Conservation (phyloP, 495 filamentous ascomycete species). For the Xylaria bambusicola region DNA sequence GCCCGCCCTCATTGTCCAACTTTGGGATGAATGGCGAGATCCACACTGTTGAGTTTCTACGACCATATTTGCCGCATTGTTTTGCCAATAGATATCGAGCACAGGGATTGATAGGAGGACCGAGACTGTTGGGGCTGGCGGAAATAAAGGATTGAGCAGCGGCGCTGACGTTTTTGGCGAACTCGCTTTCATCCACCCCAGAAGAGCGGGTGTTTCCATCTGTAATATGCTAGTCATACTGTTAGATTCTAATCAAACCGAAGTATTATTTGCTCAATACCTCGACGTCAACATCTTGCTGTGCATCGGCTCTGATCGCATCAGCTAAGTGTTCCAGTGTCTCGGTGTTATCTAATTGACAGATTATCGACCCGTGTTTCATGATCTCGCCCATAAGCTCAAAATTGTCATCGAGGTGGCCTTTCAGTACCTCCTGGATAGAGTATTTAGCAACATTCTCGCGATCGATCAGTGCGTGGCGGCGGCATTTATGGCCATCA, state of each 20-base stretch:
- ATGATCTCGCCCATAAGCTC: constrained; percentile 20
- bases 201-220: background rate
- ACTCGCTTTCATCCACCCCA: constrained; percentile 12
- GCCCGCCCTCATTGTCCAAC: constrained; percentile 19
- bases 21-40: constrained; percentile 22
- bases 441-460: constrained; percentile 18
- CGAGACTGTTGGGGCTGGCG: constrained; percentile 22
- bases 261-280: constrained; percentile 1
- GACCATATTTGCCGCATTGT: constrained; percentile 28
- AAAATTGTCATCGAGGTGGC: constrained; percentile 15
- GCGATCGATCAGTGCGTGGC: background rate
- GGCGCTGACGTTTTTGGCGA: constrained; percentile 16
- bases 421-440: constrained; percentile 21
- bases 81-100: constrained; percentile 24
- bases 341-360: background rate
- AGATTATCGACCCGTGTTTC: constrained; percentile 20
- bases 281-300: constrained; percentile 28
- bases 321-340: constrained; percentile 14
- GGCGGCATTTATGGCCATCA: constrained; percentile 16
- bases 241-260: background rate
- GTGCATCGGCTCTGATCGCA: constrained; percentile 18
- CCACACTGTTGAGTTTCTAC: constrained; percentile 23
- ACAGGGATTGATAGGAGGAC: constrained; percentile 26
- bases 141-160: constrained; percentile 20
- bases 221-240: background rate